These are phyloP conservation scores for Gloeostereum incarnatum DNA, from an alignment of 768 basidiomycete species.

Conservation along the genomic window DNA sequence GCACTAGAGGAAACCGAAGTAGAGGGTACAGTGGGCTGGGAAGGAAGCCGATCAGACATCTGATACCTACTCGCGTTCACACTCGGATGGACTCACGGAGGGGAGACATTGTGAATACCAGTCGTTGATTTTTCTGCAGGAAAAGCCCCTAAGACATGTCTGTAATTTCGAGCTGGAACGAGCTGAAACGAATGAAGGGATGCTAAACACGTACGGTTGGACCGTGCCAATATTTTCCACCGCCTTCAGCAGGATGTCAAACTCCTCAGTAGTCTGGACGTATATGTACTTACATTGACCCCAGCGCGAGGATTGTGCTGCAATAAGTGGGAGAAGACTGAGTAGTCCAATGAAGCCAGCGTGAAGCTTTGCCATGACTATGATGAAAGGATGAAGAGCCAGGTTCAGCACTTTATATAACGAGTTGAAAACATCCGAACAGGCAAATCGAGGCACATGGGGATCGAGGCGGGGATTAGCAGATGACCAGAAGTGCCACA, in stretches of 20 bases:
- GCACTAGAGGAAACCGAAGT: constrained; percentile 6
- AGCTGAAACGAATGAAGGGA: not conserved
- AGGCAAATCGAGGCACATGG: too few relatives aligned
- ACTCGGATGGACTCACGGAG: not conserved
- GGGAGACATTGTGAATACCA: constrained; percentile 9
- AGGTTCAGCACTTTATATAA: too few relatives aligned
- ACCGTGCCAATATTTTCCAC: constrained; percentile 11
- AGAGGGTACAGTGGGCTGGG: constrained; percentile 3
- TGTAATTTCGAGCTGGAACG: not conserved
- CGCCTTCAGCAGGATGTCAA: constrained; percentile 4
- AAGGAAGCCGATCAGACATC: not conserved
- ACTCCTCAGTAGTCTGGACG: not conserved
- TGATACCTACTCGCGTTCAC: not conserved
- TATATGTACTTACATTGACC: constrained; percentile 7
- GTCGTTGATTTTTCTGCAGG: constrained; percentile 9
- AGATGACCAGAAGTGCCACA: too few relatives aligned
- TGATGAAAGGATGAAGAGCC: too few relatives aligned
- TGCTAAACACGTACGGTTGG: constrained; percentile 6
- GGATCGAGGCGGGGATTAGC: too few relatives aligned
- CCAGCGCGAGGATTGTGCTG: constrained; percentile 5
- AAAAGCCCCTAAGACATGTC: constrained; percentile 10
- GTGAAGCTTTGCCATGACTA: too few relatives aligned
- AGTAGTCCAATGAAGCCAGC: not conserved
- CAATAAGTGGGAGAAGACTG: not conserved
- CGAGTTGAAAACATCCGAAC: too few relatives aligned